Conservation (phyloP, 371 early-diverging fungal species). For the Mucor circinelloides region DNA sequence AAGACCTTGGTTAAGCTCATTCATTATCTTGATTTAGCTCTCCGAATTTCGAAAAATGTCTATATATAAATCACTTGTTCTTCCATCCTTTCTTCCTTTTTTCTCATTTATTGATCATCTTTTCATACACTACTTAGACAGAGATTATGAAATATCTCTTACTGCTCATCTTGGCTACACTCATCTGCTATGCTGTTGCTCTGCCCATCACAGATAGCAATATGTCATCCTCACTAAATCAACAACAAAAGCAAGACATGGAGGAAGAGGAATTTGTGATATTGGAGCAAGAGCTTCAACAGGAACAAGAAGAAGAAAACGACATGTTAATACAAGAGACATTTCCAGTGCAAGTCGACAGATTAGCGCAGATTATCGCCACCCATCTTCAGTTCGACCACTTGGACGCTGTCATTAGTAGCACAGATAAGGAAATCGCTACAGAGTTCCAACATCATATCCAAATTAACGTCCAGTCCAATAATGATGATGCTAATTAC, state of each 20-base stretch:
- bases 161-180: background rate
- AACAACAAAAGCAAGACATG: background rate
- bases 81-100: background rate
- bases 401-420: slow-evolving; percentile 34
- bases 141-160: slow-evolving; percentile 11
- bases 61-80: background rate
- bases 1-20: background rate
- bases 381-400: slow-evolving; percentile 37
- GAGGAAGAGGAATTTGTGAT: background rate
- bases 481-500: background rate
- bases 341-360: slow-evolving; percentile 25
- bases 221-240: background rate
- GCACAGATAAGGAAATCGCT: slow-evolving; percentile 38
- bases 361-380: slow-evolving; percentile 24
- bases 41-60: slow-evolving; percentile 5
- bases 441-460: slow-evolving; percentile 37
- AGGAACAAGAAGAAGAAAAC: background rate
- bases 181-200: slow-evolving; percentile 1
- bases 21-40: slow-evolving; percentile 8
- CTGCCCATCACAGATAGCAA: slow-evolving; percentile 6
- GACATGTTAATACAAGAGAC: slow-evolving; percentile 13
- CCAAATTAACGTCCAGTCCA: slow-evolving; percentile 26
- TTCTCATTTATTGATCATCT: background rate
- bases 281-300: background rate
- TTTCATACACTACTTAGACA: background rate